Base-by-base conservation (phyloP, 23 red algal genomes). In the Agarophyton chilense region DNA sequence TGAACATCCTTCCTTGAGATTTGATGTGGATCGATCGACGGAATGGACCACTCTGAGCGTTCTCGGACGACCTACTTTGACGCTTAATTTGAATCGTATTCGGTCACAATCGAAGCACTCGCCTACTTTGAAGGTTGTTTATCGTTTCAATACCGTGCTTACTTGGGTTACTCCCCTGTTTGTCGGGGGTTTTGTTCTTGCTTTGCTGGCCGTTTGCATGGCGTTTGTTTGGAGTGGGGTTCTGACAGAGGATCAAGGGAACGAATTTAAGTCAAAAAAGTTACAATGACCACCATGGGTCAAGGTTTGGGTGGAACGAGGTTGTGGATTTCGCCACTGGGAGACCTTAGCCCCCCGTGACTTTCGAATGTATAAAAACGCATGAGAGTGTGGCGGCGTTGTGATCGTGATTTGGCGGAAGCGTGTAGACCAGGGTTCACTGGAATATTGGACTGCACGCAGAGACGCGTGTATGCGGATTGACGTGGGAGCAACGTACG, bases 81-180 rank as follows among this genome's bases (percentile, higher is more conserved):
- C 39, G 1, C 52, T 91, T 0, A 25, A 52, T 5, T 25, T 56
- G 8, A 44, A 53, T 16, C 24, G 29, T 11, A 49, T 77, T 44
- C 71, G 85, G 7, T 78, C 85, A 18, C 68, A 79, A 38, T 89
- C 85, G 28, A 89, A 89, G 68, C 85, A 89, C 65, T 43, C 29
- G 26, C 36, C 47, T 40, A 21, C 36, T 41, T 29, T 89, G 33
- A 49, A 28, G 29, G 36, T 89, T 1, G 3, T 12, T 14, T 89
- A 89, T 33, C 18, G 47, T 4, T 89, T 77, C 67, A 89, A 78
- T n/a, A 24, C 68, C 6, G 39, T 42, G 52, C 54, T 74, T 44
- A 62, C 22, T 32, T 89, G 71, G 51, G 26, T 89, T 39, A 60
- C 67, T 7, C 85, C 85, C 26, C 31, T 71, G 14, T 60, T 78